Base-by-base conservation (phyloP, 768 basidiomycete genomes). In the Chiua virens region DNA sequence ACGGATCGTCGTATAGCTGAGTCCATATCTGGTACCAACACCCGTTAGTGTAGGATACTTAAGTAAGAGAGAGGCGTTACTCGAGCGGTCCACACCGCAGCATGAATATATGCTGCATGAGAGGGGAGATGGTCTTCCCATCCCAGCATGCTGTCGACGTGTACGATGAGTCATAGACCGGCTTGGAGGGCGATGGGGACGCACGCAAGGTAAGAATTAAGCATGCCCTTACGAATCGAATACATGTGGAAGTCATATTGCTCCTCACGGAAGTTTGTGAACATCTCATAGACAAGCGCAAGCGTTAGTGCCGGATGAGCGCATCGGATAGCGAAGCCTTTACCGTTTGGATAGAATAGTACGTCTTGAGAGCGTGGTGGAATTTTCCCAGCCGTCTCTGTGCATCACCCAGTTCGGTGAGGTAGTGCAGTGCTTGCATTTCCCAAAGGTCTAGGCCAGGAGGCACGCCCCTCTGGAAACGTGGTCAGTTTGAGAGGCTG, bases 181-280 rank as follows among this genome's bases (percentile, higher is more conserved):
- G 21, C 28, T 43, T 28, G 7, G 5, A 15, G 34, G 34, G 34
- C 34, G 34, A 34, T 14, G 30, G 13, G 13, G 11, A 73, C 88
- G 53, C 59, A 98, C 96, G 84, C 82, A 47, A 89, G 54, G 66
- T 98, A 98, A 13, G 92, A 82, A 47, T 85, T 87, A 30, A 98
- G 71, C 8, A 89, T 96, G 61, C 86, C 89, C 60, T 90, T 93
- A 47, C 97, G 85, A 58, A 98, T 58, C 57, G 91, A 91, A 68
- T 98, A 99, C 8, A 88, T 84, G 67, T 99, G 97, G 78, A 99
- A 99, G 69, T 99, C 97, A 60, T 88, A 98, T 70, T 98, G 94
- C 62, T 97, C 95, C 58, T 98, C 93, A 56, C 97, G 92, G 56
- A 89, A 81, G 46, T 89, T 88, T 47, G 86, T 79, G 67, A 96